Base-by-base conservation (phyloP, 2,329 filamentous ascomycete genomes). In the Penicillium crustosum region DNA sequence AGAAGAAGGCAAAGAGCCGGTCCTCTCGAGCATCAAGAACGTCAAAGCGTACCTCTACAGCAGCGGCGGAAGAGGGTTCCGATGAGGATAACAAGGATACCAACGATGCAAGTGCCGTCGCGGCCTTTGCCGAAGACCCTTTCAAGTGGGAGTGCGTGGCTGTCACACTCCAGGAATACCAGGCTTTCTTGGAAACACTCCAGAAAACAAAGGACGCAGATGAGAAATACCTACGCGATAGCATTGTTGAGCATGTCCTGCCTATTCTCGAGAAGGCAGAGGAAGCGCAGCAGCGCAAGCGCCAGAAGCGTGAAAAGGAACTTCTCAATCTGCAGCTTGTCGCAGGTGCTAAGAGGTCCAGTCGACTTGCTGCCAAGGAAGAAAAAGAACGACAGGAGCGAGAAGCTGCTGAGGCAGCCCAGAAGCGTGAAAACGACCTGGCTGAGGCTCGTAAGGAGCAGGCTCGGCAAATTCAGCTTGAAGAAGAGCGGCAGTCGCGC, bases 301-400 rank as follows among this genome's bases (percentile, higher is more conserved):
- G 81, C 78, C 86, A 77, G 82, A 91, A 79, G 80, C 89, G 89
- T 66, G 86, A 95, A 71, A 90, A 88, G 61, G 93, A 97, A 68
- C 76, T 96, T 23, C 80, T 91, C 52, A 91, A 87, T 65, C 75
- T 96, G 63, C 88, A 93, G 66, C 93, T 94, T 72, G 83, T 97
- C 77, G 91, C 91, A n/a, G 90, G 89, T 56, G 93, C 94, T 4
- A 99, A 99, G 77, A 83, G 94, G 61, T 99, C 94, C 0, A 96
- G 91, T 68, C 86, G 94, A 61, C 86, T 99, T 64, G 93, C 93
- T 19, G 84, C 84, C 63, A 95, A 91, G 70, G 79, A 86, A 35
- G 92, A 97, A 70, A 88, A 86, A 62, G 89, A 92, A 68, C 88
- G 86, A 65, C 81, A 89, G 60, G 87, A 93, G 47, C 87, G 91